Conservation (phyloP, 2,329 filamentous ascomycete genomes). For the Elsinoe fawcettii region DNA sequence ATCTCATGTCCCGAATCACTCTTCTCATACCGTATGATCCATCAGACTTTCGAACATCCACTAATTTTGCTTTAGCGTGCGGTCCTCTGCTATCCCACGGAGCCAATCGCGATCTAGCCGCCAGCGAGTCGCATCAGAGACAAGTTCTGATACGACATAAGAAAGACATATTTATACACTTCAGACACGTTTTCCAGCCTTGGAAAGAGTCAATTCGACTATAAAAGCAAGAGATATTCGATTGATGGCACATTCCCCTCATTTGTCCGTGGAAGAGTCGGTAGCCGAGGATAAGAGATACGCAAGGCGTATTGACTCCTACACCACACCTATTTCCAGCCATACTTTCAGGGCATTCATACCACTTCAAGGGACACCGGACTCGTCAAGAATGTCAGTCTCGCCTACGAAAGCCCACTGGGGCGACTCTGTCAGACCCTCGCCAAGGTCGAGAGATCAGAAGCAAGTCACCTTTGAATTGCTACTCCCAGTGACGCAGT, state of each 20-base stretch:
- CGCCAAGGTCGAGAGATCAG: constrained; percentile 33
- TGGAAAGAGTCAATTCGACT: not conserved
- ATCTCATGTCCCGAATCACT: constrained; percentile 1
- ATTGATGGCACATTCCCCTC: constrained; percentile 15
- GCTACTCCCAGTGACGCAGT: constrained; percentile 58
- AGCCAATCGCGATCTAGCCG: constrained; percentile 1
- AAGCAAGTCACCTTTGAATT: constrained; percentile 78
- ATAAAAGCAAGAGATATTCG: not conserved
- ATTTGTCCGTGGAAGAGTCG: constrained; percentile 10
- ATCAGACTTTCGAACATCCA: not conserved
- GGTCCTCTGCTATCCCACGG: not conserved
- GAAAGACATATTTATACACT: not conserved
- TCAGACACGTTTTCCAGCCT: not conserved
- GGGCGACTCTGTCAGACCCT: constrained; percentile 21
- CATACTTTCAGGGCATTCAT: constrained; percentile 8
- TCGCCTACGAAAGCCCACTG: constrained; percentile 15
- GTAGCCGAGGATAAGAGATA: constrained; percentile 14
- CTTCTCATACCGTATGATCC: not conserved
- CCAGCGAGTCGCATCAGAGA: not conserved
- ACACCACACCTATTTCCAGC: not conserved
- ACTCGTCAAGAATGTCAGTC: constrained; percentile 4
- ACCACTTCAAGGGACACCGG: constrained; percentile 8
- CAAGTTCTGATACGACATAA: not conserved
- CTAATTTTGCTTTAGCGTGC: not conserved
- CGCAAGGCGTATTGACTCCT: constrained; percentile 4